Evolutionary conservation across 2,329 filamentous ascomycete species (phyloP).

Genomic region (Chrysosphaeria jannelii): DNA sequence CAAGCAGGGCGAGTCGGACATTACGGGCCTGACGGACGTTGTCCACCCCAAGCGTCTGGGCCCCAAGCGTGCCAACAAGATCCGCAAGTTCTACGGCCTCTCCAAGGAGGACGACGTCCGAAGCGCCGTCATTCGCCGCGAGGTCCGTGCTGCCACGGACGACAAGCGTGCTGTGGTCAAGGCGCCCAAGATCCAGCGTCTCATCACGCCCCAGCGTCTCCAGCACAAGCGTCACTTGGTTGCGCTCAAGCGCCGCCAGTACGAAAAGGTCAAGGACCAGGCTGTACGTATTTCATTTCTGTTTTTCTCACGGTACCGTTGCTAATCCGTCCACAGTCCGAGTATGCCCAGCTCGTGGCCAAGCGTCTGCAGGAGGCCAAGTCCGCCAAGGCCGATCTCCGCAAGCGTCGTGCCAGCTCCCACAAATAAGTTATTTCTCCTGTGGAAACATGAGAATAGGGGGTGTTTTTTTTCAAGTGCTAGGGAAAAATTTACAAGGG

Average conservation of each 20-base stretch:
- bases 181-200: slow-evolving; percentile 98
- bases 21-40: slow-evolving; percentile 89
- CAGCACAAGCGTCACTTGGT: slow-evolving; percentile 98
- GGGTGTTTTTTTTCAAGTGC: slow-evolving; percentile 1
- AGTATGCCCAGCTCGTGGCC: slow-evolving; percentile 87
- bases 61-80: slow-evolving; percentile 99
- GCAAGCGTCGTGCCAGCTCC: slow-evolving; percentile 94
- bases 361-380: slow-evolving; percentile 95
- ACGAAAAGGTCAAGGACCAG: slow-evolving; percentile 96
- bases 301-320: background rate
- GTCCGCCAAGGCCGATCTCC: slow-evolving; percentile 69
- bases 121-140: slow-evolving; percentile 99
- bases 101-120: slow-evolving; percentile 99
- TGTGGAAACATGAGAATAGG: slow-evolving; percentile 1
- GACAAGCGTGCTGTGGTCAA: slow-evolving; percentile 98
- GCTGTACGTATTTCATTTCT: slow-evolving; percentile 38
- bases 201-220: slow-evolving; percentile 96
- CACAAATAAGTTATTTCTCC: slow-evolving; percentile 30
- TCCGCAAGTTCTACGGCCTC: slow-evolving; percentile 97
- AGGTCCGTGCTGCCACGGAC: slow-evolving; percentile 90
- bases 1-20: slow-evolving; percentile 88
- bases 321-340: slow-evolving; percentile 30
- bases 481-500: background rate
- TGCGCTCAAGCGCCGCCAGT: slow-evolving; percentile 91
- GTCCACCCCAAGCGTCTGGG: slow-evolving; percentile 98